These are phyloP conservation scores for Neurospora sp. DNA, from an alignment of 495 filamentous ascomycete genomes.

Conservation along the genomic window DNA sequence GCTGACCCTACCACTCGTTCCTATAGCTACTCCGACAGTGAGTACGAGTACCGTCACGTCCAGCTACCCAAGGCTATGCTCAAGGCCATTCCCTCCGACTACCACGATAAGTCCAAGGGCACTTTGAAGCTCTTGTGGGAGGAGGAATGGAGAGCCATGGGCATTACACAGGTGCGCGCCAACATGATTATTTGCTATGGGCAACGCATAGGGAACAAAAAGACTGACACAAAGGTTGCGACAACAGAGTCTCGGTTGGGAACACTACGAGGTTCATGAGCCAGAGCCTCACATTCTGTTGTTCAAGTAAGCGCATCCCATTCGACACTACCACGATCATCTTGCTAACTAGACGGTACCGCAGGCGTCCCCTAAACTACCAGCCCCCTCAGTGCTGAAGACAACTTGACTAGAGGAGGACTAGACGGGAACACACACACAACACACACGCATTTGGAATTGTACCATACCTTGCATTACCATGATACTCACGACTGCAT, in stretches of 20 bases:
- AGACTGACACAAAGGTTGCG: constrained; percentile 2
- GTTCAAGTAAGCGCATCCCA: constrained; percentile 67
- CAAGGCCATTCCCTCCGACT: constrained; percentile 90
- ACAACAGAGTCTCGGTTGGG: constrained; percentile 85
- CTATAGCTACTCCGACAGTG: constrained; percentile 71
- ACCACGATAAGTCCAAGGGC: constrained; percentile 81
- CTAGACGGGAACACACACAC: not conserved
- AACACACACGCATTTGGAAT: not conserved
- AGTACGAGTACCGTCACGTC: constrained; percentile 91
- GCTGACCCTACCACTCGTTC: constrained; percentile 4
- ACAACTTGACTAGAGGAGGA: not conserved
- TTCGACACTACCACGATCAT: not conserved
- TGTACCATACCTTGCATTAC: constrained; percentile 19
- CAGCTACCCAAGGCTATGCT: constrained; percentile 97
- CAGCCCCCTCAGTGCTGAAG: constrained; percentile 51
- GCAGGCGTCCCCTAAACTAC: constrained; percentile 78
- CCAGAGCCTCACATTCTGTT: constrained; percentile 96
- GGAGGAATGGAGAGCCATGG: constrained; percentile 93
- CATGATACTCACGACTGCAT: constrained; percentile 29
- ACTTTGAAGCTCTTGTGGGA: constrained; percentile 96
- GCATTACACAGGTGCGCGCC: constrained; percentile 77
- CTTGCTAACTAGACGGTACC: not conserved
- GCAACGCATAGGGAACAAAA: not conserved
- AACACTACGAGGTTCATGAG: constrained; percentile 98
- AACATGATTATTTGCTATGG: not conserved